Evolutionary conservation across 2,329 filamentous ascomycete genomes (phyloP).

Genomic region (Lachnellula suecica): DNA sequence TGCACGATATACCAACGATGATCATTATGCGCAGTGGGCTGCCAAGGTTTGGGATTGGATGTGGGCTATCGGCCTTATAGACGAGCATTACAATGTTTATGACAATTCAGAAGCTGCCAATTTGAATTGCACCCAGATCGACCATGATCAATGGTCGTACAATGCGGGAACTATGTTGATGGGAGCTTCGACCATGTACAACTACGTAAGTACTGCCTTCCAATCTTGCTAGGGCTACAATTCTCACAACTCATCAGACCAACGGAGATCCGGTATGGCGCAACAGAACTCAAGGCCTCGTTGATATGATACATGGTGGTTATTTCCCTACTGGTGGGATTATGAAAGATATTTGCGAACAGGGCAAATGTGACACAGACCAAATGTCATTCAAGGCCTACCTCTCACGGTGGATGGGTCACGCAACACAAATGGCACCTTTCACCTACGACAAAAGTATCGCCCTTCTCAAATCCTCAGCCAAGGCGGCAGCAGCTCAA

Average conservation of each 20-base stretch:
- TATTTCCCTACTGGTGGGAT: constrained; percentile 55
- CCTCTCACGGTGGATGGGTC: constrained; percentile 60
- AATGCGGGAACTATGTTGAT: constrained; percentile 67
- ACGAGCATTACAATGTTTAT: constrained; percentile 56
- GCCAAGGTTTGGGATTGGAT: constrained; percentile 71
- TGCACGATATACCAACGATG: constrained; percentile 72
- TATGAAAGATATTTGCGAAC: constrained; percentile 67
- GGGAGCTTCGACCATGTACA: constrained; percentile 67
- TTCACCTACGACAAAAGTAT: constrained; percentile 54
- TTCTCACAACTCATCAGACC: constrained; percentile 25
- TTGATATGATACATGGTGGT: constrained; percentile 51
- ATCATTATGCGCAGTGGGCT: constrained; percentile 75
- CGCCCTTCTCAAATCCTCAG: constrained; percentile 53
- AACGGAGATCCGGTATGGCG: constrained; percentile 53
- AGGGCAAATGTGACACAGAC: constrained; percentile 59
- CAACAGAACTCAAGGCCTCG: constrained; percentile 53
- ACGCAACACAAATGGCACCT: constrained; percentile 63
- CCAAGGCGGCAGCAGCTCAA: constrained; percentile 55
- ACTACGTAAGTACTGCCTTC: constrained; percentile 45
- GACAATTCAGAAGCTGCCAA: constrained; percentile 56
- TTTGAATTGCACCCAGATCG: constrained; percentile 55
- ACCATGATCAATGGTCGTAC: constrained; percentile 66
- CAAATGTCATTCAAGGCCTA: constrained; percentile 66
- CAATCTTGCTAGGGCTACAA: not conserved
- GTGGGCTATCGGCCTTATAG: constrained; percentile 53